phyloP scores from a whole-genome alignment of 2,329 filamentous ascomycete species.

The Verticillium zaregamsianum region DNA sequence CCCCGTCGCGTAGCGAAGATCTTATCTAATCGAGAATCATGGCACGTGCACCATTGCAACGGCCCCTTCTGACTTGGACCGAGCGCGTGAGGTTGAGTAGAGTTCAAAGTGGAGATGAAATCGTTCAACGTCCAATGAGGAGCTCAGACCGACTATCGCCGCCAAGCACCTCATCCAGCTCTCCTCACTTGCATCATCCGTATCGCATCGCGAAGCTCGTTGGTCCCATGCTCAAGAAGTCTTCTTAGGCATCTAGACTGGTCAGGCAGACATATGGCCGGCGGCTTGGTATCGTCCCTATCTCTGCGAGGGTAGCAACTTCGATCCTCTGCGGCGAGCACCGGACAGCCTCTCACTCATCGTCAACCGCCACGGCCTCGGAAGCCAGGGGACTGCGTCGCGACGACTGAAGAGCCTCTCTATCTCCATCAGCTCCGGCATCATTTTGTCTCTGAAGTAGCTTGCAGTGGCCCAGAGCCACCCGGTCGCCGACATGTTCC shows the following conservation, averaged over 20 bases:
- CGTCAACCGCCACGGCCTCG: too few species aligned
- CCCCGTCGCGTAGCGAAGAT: neutral
- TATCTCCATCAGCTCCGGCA: too few species aligned
- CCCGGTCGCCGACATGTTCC: conserved; percentile 25
- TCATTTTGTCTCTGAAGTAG: neutral
- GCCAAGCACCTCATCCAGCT: neutral
- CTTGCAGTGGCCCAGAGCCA: conserved; percentile 19
- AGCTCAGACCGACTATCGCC: neutral
- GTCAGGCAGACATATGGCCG: too few species aligned
- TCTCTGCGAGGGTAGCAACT: neutral
- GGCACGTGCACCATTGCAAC: neutral
- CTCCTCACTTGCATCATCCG: neutral
- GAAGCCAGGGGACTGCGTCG: too few species aligned
- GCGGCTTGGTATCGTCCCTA: too few species aligned
- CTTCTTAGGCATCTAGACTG: neutral
- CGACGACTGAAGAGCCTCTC: too few species aligned
- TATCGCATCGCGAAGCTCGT: neutral
- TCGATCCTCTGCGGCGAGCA: too few species aligned
- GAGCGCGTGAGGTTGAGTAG: neutral
- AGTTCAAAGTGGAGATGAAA: neutral
- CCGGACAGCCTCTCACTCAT: too few species aligned
- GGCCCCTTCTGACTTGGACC: neutral
- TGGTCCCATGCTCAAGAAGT: neutral
- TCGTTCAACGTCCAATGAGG: neutral
- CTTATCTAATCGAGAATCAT: neutral